Evolutionary conservation across 176 grass and related monocot species (phyloP).

Genomic region (Oryza brachyantha): DNA sequence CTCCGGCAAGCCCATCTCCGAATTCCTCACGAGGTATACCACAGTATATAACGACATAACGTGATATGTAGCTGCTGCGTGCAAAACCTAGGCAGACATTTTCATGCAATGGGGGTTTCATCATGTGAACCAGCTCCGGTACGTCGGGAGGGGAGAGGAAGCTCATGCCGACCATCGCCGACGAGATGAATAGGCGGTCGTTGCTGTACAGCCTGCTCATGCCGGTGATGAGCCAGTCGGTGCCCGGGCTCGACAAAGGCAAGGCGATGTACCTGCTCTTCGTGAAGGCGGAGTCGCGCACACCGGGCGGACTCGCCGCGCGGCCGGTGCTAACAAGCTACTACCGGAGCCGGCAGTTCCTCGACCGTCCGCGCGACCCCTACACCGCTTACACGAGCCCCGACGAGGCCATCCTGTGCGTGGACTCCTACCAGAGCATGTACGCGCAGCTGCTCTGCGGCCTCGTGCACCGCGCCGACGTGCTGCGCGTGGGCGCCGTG

Average conservation of each 20-base stretch:
- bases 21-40: constrained; percentile 91
- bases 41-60: background rate
- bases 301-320: constrained; percentile 72
- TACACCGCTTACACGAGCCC: constrained; percentile 87
- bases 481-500: constrained; percentile 81
- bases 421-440: constrained; percentile 97
- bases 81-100: background rate
- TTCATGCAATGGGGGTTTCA: constrained; percentile 1
- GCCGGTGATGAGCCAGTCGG: constrained; percentile 86
- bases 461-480: constrained; percentile 73
- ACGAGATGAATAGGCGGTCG: constrained; percentile 75
- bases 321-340: constrained; percentile 89
- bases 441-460: constrained; percentile 92
- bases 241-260: constrained; percentile 78
- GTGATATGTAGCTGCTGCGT: background rate
- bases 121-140: constrained; percentile 54
- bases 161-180: constrained; percentile 91
- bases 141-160: constrained; percentile 95
- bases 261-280: constrained; percentile 96
- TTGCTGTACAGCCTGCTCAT: constrained; percentile 77
- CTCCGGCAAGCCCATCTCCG: constrained; percentile 78
- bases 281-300: constrained; percentile 81
- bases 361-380: constrained; percentile 69
- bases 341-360: constrained; percentile 91
- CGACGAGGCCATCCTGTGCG: constrained; percentile 78